A percentile compares a stretch with the other conserved stretches of the same genome.
Conservation (phyloP, 768 basidiomycete species). For the Lactifluus volemus region DNA sequence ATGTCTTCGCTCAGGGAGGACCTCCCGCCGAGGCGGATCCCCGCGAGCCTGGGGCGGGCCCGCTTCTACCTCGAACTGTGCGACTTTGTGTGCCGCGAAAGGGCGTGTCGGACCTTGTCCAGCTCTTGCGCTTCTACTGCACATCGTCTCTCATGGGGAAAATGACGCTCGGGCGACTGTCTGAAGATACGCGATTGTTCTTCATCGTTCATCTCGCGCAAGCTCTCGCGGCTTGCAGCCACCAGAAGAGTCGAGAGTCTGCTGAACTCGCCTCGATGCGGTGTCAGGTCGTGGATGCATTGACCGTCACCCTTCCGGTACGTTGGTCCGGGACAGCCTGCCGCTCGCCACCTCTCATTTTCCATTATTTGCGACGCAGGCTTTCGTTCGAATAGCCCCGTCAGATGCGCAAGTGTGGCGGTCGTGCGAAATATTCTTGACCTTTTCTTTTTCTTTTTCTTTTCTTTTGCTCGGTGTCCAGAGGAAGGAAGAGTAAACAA, state of each 20-base stretch:
- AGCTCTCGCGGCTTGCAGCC: conserved; percentile 33
- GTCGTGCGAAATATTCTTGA: conserved; percentile 35
- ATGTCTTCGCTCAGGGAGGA: conserved; percentile 28
- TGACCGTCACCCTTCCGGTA: conserved; percentile 41
- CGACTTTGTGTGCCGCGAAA: conserved; percentile 34
- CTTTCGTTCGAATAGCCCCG: conserved; percentile 27
- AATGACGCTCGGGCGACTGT: conserved; percentile 38
- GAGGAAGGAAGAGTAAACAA: conserved; percentile 1
- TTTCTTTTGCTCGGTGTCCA: neutral
- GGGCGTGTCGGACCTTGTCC: conserved; percentile 34
- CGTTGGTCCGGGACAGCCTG: conserved; percentile 13
- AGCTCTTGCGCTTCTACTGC: conserved; percentile 48
- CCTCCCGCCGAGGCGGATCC: conserved; percentile 28
- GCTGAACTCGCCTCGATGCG: conserved; percentile 32
- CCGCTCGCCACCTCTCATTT: neutral
- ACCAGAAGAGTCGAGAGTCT: conserved; percentile 22
- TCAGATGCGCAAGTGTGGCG: conserved; percentile 26
- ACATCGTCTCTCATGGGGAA: conserved; percentile 31
- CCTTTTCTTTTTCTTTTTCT: neutral
- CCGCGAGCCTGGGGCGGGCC: conserved; percentile 29
- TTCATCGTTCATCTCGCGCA: conserved; percentile 40
- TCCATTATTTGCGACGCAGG: conserved; percentile 19
- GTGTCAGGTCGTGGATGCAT: conserved; percentile 43
- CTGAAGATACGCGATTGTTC: conserved; percentile 16
- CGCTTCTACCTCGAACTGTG: conserved; percentile 37